Evolutionary conservation across 2,329 filamentous ascomycete genomes (phyloP), one percentile per base, ranked within the genome.

Genomic region (Beauveria pseudobassiana): DNA sequence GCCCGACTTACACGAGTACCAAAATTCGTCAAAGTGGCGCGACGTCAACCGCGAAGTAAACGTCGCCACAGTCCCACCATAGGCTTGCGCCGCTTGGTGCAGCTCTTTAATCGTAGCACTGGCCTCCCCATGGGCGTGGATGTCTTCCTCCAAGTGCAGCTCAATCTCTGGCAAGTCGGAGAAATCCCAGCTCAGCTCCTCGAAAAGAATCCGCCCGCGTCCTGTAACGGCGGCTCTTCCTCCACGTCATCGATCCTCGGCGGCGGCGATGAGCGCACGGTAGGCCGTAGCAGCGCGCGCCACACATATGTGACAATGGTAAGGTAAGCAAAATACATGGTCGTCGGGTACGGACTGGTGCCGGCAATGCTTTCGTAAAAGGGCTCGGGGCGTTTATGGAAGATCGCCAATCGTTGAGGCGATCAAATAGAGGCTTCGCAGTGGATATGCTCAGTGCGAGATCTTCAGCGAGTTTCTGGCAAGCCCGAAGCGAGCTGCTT

Each of bases 281-380:
- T 59, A 22, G 64, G 60, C 5, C 64, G 57, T 8, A 65, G 58
- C n/a, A 65, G 45, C 10, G 64, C 64, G 7, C 63, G 60, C 63
- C 63, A 65, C 4, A 63, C 57, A 34, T 63, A 64, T 9, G 63
- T 61, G 22, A 62, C 64, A 2, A 62, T 40, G 45, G 54, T 64
- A 2, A 65, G 61, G 53, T 65, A 63, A 14, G 63, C 53, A 59
- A 65, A 65, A 40, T 64, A 64, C 26, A 61, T 51, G n/a, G 64
- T 59, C 18, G 59, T 59, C 24, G 59, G 64, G 48, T 63, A 64
- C 5, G 22, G 3, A 16, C 16, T 26, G 30, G 30, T 16, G 16
- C 28, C 30, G 30, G 3, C 52, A 10, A 14, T 16, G 20, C 14
- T 22, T 34, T 22, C 48, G 28, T 50, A n/a, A 24, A 45, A 56